Evolutionary conservation across 2,329 filamentous ascomycete species (phyloP).

Genomic region (Biscogniauxia mediterranea): DNA sequence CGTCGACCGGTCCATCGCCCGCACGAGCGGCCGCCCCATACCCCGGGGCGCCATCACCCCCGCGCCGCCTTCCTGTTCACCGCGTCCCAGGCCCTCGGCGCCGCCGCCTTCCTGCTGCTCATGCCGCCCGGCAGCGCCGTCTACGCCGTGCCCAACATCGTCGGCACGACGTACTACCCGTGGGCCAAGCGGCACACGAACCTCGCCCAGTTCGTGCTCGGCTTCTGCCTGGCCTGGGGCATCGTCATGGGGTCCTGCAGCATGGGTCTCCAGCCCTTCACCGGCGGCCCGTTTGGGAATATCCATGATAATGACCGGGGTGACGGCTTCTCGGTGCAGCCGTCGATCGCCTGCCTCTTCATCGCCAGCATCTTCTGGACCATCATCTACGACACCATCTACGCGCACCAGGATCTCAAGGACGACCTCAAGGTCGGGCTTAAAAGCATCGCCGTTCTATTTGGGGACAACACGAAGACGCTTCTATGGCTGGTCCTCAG

Average conservation of each 20-base stretch:
- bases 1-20: slow-evolving; percentile 31
- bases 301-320: background rate
- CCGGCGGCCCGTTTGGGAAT: slow-evolving; percentile 22
- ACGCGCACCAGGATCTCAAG: slow-evolving; percentile 35
- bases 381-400: slow-evolving; percentile 37
- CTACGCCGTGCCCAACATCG: slow-evolving; percentile 28
- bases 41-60: slow-evolving; percentile 33
- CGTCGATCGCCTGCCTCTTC: slow-evolving; percentile 27
- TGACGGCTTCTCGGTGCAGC: slow-evolving; percentile 18
- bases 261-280: slow-evolving; percentile 27
- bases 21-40: slow-evolving; percentile 34
- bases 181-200: slow-evolving; percentile 37
- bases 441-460: slow-evolving; percentile 34
- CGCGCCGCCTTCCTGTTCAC: slow-evolving; percentile 32
- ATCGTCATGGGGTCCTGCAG: slow-evolving; percentile 31
- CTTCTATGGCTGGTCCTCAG: slow-evolving; percentile 22
- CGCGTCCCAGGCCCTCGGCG: slow-evolving; percentile 24
- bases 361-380: slow-evolving; percentile 33
- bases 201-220: slow-evolving; percentile 36
- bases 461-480: slow-evolving; percentile 26
- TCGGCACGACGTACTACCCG: slow-evolving; percentile 34
- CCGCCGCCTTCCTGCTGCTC: slow-evolving; percentile 23
- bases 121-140: slow-evolving; percentile 23
- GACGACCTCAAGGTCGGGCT: slow-evolving; percentile 35
- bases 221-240: slow-evolving; percentile 33